Evolutionary conservation across 2,329 filamentous ascomycete species (phyloP), one percentile per base, ranked within the genome.

Genomic region (Trematosphaeria pertusa): DNA sequence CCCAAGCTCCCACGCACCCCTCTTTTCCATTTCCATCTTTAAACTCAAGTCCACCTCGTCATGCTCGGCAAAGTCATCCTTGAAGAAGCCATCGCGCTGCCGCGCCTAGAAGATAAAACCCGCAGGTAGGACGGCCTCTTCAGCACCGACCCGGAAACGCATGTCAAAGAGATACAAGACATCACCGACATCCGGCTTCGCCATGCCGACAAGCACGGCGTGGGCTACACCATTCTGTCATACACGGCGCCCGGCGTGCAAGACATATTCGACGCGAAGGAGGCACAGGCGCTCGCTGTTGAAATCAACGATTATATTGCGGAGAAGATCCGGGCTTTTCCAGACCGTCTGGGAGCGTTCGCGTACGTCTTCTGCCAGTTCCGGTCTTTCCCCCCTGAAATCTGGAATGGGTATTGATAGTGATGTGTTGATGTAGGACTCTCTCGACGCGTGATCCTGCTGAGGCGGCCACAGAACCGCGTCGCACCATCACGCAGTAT

Each of bases 21-120:
- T n/a, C n/a, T n/a, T n/a, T n/a, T n/a, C n/a, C n/a, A n/a, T n/a
- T n/a, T n/a, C n/a, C n/a, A n/a, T n/a, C n/a, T n/a, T n/a, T n/a
- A n/a, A n/a, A n/a, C n/a, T n/a, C n/a, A n/a, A n/a, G n/a, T n/a
- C n/a, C n/a, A n/a, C n/a, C n/a, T 34, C 44, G 51, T 17, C 8
- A 85, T 85, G 81, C 69, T 78, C 10, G 83, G 84, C 49, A 86
- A 87, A 53, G 76, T 86, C 47, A 80, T 80, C 10, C 73, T 86
- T 17, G 83, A 86, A 64, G 83, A 86, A 69, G 82, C 82, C 11
- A 86, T 85, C 52, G 80, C 79, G 50, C 74, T 85, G 5, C 82
- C 84, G 34, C 77, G 82, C 24, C 76, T 85, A 51, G 74, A 78
- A 35, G 81, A 85, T 52, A 80, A 80, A 65, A 83, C 81, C 4